Evolutionary conservation across 2,329 filamentous ascomycete genomes (phyloP), one percentile per base, ranked within the genome.

Genomic region (Cadophora luteo-olivacea): DNA sequence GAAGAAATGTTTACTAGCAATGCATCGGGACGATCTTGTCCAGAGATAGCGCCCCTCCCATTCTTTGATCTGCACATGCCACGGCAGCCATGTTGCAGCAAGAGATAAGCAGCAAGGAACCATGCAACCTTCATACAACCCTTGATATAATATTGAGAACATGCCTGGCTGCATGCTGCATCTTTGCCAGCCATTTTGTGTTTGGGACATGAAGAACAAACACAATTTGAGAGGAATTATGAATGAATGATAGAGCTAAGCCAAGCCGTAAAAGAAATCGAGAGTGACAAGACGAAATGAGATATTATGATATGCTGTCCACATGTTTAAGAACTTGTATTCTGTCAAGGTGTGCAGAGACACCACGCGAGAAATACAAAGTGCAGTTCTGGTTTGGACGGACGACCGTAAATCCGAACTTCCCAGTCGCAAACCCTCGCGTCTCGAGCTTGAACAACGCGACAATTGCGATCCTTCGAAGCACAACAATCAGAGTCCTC

Each of bases 361-460:
- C 1, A 19, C 3, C 12, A 19, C 2, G 16, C 8, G 12, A 19
- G 38, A 45, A 11, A 6, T 14, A 29, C n/a, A 29, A 45, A 61
- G 22, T 64, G 61, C 61, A 11, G 3, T 16, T 49, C 16, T 57
- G 63, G 63, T 49, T 8, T 16, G 3, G 24, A 58, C 12, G 1
- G 55, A 22, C 41, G 5, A 38, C 64, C 57, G 54, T 67, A 25
- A 24, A 19, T 22, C 6, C 19, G 51, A n/a, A 33, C n/a, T 5
- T 54, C 25, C 45, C 41, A 61, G 45, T 54, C 64, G 57, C 64
- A 62, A 51, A 57, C 24, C 38, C 33, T 58, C 32, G 52, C 60
- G 65, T 62, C 45, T 67, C 48, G 33, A 63, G n/a, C 58, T 62
- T 49, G 25, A 61, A 60, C 41, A 54, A 68, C 63, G 67, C 67